These are phyloP conservation scores for Taxawa tesnikishii DNA, from an alignment of 2,329 filamentous ascomycete species.

Conservation along the genomic window DNA sequence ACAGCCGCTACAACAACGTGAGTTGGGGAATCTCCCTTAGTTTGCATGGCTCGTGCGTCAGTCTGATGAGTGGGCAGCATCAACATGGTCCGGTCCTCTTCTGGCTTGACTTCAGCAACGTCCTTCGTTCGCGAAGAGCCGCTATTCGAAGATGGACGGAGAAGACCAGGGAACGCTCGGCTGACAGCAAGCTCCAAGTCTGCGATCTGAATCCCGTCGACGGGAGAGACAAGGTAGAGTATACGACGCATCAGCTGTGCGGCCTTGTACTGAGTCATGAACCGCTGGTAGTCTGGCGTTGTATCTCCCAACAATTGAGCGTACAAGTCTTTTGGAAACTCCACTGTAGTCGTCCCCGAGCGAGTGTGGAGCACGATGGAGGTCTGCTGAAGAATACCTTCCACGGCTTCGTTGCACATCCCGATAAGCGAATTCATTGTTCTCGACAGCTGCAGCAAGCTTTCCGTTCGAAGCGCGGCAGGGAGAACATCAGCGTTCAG, in stretches of 20 bases:
- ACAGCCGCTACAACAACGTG: too few relatives aligned
- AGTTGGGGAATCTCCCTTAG: neutral
- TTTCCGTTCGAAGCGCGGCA: conserved; percentile 51
- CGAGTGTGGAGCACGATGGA: conserved; percentile 31
- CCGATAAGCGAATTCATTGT: conserved; percentile 35
- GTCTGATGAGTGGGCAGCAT: too few relatives aligned
- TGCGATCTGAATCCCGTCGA: conserved; percentile 28
- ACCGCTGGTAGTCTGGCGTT: conserved; percentile 1
- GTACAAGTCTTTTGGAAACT: conserved; percentile 3
- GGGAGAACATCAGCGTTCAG: conserved; percentile 50
- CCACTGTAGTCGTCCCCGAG: conserved; percentile 15
- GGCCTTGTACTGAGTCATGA: conserved; percentile 14
- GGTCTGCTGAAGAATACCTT: conserved; percentile 39
- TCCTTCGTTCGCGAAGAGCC: too few relatives aligned
- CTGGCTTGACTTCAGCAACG: too few relatives aligned
- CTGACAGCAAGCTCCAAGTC: conserved; percentile 28
- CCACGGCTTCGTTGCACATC: conserved; percentile 39
- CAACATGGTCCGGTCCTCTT: too few relatives aligned
- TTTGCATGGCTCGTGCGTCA: too few relatives aligned
- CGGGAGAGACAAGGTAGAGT: conserved; percentile 36
- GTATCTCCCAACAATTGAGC: neutral
- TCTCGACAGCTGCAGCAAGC: conserved; percentile 49
- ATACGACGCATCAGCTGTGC: conserved; percentile 35
- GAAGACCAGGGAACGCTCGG: conserved; percentile 27
- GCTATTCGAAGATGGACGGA: conserved; percentile 1